These are phyloP conservation scores for Triangularia verruculosa DNA, from an alignment of 2,329 filamentous ascomycete species.

Conservation along the genomic window DNA sequence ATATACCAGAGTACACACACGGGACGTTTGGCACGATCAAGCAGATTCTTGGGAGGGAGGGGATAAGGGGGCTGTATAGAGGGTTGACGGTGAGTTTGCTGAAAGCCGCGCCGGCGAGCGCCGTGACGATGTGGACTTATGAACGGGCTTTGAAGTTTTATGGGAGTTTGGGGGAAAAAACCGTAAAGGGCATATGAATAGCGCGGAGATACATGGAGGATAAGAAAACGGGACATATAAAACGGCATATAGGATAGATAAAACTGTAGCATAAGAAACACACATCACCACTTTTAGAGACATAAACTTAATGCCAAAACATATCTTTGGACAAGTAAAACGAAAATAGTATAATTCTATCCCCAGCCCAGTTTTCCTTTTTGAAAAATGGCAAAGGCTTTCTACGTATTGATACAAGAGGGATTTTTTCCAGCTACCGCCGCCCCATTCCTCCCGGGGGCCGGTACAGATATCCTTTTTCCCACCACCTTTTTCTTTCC, in stretches of 20 bases:
- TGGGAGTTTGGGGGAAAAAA: conserved; percentile 35
- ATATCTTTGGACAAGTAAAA: not conserved
- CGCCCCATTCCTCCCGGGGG: not conserved
- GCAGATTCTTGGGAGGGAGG: conserved; percentile 69
- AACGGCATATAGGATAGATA: not conserved
- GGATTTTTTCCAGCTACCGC: not conserved
- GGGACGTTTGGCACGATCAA: conserved; percentile 64
- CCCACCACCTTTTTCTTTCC: not conserved
- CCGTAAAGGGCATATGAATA: not conserved
- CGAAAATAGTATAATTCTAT: conserved; percentile 14
- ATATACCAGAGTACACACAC: conserved; percentile 78
- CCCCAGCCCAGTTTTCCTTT: conserved; percentile 1
- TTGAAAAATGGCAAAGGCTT: not conserved
- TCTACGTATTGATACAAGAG: conserved; percentile 21
- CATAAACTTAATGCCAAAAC: not conserved
- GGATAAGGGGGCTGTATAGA: conserved; percentile 77
- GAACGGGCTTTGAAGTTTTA: conserved; percentile 68
- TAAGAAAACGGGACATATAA: not conserved
- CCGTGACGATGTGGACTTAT: conserved; percentile 93
- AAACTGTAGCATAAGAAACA: not conserved
- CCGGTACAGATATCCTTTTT: not conserved
- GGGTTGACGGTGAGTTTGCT: conserved; percentile 84
- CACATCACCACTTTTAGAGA: not conserved
- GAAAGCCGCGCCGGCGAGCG: conserved; percentile 91
- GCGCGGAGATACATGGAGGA: too few relatives aligned